phyloP scores from a whole-genome alignment of 345 rosid species.

The Ceriops zippeliana region DNA sequence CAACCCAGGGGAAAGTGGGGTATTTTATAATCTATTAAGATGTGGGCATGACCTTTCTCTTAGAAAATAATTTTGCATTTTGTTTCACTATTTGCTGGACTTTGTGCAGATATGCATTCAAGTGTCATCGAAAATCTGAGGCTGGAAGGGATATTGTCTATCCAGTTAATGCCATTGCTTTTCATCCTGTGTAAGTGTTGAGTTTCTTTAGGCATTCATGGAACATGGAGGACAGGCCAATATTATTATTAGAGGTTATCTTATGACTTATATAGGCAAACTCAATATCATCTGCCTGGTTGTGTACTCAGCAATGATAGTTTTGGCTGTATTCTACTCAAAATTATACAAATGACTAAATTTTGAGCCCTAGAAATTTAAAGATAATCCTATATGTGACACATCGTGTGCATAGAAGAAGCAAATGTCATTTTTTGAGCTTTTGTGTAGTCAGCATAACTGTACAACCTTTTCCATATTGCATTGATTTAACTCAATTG shows the following conservation, averaged over 20 bases:
- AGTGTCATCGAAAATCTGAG: constrained; percentile 96
- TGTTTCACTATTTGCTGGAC: neutral
- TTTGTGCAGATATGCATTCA: constrained; percentile 83
- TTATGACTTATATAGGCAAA: no score
- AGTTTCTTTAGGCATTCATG: neutral
- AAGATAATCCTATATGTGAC: no score
- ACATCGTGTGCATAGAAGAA: no score
- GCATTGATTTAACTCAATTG: neutral
- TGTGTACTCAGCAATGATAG: no score
- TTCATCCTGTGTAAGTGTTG: constrained; percentile 90
- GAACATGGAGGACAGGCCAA: neutral
- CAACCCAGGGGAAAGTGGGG: no score
- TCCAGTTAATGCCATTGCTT: constrained; percentile 94
- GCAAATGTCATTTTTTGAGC: no score
- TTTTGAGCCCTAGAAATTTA: no score
- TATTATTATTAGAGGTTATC: no score
- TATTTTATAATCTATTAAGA: neutral
- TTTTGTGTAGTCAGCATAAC: neutral
- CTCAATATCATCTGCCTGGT: no score
- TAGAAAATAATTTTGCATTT: constrained; percentile 1
- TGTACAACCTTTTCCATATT: neutral
- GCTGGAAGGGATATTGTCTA: constrained; percentile 94
- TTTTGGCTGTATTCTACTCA: no score
- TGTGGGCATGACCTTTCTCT: neutral
- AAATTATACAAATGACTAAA: no score